A percentile compares a stretch with the other conserved stretches of the same genome.
Evolutionary conservation across 306 rosid genomes (phyloP).

Genomic region (Hylodesmum podocarpum): DNA sequence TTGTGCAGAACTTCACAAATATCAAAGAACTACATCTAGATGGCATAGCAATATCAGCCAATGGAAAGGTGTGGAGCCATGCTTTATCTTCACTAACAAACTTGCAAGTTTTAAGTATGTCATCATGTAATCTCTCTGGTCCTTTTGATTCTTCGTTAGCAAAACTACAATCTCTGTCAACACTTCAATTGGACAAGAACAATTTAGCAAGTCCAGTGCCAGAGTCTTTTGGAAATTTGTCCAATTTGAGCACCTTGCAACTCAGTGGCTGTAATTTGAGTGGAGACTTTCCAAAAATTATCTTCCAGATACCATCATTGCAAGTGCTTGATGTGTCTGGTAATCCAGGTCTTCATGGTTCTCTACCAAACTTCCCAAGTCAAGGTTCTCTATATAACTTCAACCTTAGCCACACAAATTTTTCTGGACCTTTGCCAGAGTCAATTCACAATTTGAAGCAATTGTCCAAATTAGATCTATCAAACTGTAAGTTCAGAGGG

Average conservation of each 20-base stretch:
- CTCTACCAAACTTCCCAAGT: constrained; percentile 24
- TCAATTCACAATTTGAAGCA: constrained; percentile 2
- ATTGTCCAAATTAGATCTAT: constrained; percentile 22
- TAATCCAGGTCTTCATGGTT: constrained; percentile 25
- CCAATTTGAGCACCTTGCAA: constrained; percentile 5
- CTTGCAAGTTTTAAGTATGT: background rate
- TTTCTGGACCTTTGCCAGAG: constrained; percentile 26
- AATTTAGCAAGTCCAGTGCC: constrained; percentile 22
- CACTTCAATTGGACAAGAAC: constrained; percentile 9
- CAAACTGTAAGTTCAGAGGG: constrained; percentile 5
- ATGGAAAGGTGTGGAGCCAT: background rate
- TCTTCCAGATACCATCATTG: constrained; percentile 21
- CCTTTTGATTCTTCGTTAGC: background rate
- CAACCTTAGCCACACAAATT: background rate
- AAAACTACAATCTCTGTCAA: background rate
- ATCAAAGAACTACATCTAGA: background rate
- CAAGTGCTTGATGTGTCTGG: constrained; percentile 19
- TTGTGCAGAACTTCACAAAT: background rate
- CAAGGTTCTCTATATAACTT: constrained; percentile 20
- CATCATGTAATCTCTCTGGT: background rate
- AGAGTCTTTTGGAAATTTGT: constrained; percentile 5
- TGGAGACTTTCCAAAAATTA: constrained; percentile 16
- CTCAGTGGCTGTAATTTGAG: background rate
- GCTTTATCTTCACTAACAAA: background rate
- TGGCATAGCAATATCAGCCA: background rate